Base-by-base conservation (phyloP, 495 filamentous ascomycete genomes). In the Rostrohypoxylon terebratum region DNA sequence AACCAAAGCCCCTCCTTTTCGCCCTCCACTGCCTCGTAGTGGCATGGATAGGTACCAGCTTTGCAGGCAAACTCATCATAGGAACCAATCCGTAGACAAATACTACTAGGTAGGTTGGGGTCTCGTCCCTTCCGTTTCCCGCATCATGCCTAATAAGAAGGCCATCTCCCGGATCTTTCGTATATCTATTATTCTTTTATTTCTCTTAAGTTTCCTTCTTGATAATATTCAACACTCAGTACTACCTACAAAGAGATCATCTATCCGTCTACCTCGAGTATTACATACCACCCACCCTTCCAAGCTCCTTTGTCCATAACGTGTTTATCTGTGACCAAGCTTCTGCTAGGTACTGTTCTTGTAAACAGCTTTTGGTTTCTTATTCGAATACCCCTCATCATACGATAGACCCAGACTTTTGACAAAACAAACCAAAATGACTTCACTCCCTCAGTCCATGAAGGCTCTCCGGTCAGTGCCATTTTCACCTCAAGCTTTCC, bases 381-480 rank as follows among this genome's bases (percentile, higher is more conserved):
- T 40, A 1, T 61, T 54, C 47, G 6, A 67, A 59, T 69, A 69
- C 58, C 68, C 62, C 58, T 66, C 58, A 69, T 51, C 48, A 31
- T 47, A 66, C 44, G 14, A 57, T 51, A 70, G 13, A 45, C 51
- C 14, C 53, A 20, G 11, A 51, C 9, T 40, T 42, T 61, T 20
- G 47, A 21, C 45, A 31, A 51, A 59, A 58, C 38, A 31, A 51
- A 59, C 53, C 45, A 77, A 73, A 14, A 79, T 80, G 78, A 73
- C 71, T 36, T 73, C 71, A 44, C 78, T 90, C 36, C 88, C 88
- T 21, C 79, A 83, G 76, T 82, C 86, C 36, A 90, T 90, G 88
- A 87, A 87, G 74, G 88, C 88, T 75, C 83, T 90, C 69, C 82
- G 82, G 87, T 86, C 77, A 75, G 83, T 81, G 28, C 28, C 54